Evolutionary conservation across 2,329 filamentous ascomycete genomes (phyloP), one percentile per base, ranked within the genome.

Genomic region (Didymosphaeria variabile): DNA sequence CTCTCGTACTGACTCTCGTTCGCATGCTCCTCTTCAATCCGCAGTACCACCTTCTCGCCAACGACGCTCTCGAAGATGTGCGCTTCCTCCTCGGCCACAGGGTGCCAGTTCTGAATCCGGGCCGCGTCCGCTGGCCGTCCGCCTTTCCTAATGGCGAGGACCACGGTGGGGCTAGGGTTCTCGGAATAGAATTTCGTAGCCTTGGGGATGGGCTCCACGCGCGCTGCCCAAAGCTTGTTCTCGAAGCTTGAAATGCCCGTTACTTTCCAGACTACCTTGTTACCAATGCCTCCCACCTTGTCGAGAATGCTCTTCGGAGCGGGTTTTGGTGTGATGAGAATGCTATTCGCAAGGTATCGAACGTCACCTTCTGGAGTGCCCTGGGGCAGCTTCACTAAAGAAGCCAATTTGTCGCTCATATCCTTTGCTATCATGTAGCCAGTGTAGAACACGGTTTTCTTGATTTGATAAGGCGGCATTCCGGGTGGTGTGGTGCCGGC

Each of bases 391-490:
- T 88, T 74, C 32, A 89, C 88, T n/a, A 97, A 84, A 6, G 86
- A 85, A 58, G 91, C 86, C 40, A 98, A 83, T 58, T 86, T 88
- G 72, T 91, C 87, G 2, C 90, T 90, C 76, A 95, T 92, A 29
- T 86, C 83, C 51, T 88, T 83, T 44, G 84, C 84, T 66, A 99
- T 90, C 79, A 97, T 87, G 79, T 99, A 98, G 53, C 92, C 93
- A 1, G 95, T 97, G 79, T 94, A 97, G 79, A 93, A 93, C 53
- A 97, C 90, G 1, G 89, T 92, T 75, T 94, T 94, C 77, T 92
- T 93, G 75, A 99, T 92, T 68, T 87, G 85, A 62, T 95, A 80
- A 1, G 81, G 84, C 49, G 80, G 79, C 36, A 81, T 79, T 50
- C 79, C 79, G 10, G 76, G 74, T 0, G 83, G 82, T 44, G 81